Percentiles rank a stretch among this genome's conserved stretches.
phyloP scores from a whole-genome alignment of 768 basidiomycete genomes.

The Amanita subjunquillea region DNA sequence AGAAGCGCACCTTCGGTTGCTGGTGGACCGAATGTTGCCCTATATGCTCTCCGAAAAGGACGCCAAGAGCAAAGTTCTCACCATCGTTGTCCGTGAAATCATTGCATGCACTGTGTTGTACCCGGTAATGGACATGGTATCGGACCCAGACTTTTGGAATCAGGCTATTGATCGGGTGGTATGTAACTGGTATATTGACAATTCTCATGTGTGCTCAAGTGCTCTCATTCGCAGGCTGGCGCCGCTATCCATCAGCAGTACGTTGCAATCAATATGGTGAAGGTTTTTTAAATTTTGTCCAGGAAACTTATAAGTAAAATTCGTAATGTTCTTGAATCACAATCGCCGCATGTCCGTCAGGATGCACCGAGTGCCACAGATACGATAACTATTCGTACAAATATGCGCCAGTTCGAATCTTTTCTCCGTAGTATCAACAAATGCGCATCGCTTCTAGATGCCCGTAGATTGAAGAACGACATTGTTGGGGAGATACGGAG shows the following conservation, averaged over 20 bases:
- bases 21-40: constrained; percentile 66
- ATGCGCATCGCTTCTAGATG: constrained; percentile 79
- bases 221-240: constrained; percentile 26
- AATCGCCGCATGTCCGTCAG: constrained; percentile 48
- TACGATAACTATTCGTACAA: constrained; percentile 74
- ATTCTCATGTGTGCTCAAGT: not conserved
- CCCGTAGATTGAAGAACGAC: constrained; percentile 84
- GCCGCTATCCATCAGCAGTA: constrained; percentile 44
- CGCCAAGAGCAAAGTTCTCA: constrained; percentile 56
- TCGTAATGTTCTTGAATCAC: constrained; percentile 73
- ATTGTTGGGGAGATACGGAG: constrained; percentile 84
- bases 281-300: not conserved
- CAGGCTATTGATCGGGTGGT: constrained; percentile 85
- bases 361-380: constrained; percentile 44
- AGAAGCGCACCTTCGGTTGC: constrained; percentile 68
- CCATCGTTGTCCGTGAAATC: constrained; percentile 72
- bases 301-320: constrained; percentile 86
- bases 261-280: constrained; percentile 3
- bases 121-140: constrained; percentile 85
- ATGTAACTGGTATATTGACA: constrained; percentile 19
- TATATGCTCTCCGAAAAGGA: constrained; percentile 71
- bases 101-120: constrained; percentile 72
- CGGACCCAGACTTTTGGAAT: constrained; percentile 98
- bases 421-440: constrained; percentile 81
- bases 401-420: constrained; percentile 77